These are phyloP conservation scores for Fusarium circinatum DNA, from an alignment of 2,329 filamentous ascomycete species.

Conservation along the genomic window DNA sequence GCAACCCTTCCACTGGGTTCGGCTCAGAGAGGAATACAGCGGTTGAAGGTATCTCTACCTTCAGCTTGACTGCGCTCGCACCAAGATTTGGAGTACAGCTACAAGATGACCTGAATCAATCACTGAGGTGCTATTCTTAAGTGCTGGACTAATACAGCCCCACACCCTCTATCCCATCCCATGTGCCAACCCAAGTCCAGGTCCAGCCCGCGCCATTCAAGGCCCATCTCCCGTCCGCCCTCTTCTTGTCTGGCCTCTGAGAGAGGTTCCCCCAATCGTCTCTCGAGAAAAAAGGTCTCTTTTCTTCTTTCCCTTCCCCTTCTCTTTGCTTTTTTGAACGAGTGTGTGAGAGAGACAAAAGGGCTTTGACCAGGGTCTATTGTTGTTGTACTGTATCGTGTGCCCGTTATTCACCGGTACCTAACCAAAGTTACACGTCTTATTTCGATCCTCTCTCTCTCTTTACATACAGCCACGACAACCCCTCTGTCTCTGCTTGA, in stretches of 20 bases:
- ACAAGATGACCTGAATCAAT: conserved; percentile 13
- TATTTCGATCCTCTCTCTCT: conserved; percentile 1
- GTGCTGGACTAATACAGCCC: conserved; percentile 20
- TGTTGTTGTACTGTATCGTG: conserved; percentile 8
- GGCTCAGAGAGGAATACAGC: background rate
- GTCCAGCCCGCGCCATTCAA: conserved; percentile 9
- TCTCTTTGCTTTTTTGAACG: conserved; percentile 15
- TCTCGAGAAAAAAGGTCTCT: conserved; percentile 10
- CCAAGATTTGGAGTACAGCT: background rate
- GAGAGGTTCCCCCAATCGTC: conserved; percentile 14
- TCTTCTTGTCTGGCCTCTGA: background rate
- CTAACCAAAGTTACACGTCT: conserved; percentile 18
- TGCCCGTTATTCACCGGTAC: background rate
- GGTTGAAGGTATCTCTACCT: conserved; percentile 8
- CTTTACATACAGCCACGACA: background rate
- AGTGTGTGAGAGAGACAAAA: conserved; percentile 21
- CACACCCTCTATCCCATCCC: conserved; percentile 24
- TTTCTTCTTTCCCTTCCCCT: background rate
- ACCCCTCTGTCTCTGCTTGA: conserved; percentile 13
- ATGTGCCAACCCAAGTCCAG: conserved; percentile 23
- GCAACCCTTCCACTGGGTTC: conserved; percentile 27
- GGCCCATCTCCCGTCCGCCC: conserved; percentile 25
- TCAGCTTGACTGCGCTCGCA: background rate
- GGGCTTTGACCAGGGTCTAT: conserved; percentile 18
- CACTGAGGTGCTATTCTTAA: conserved; percentile 19